Evolutionary conservation across 2,329 filamentous ascomycete species (phyloP), one percentile per base, ranked within the genome.

Genomic region (Cyphellophora attinorum): DNA sequence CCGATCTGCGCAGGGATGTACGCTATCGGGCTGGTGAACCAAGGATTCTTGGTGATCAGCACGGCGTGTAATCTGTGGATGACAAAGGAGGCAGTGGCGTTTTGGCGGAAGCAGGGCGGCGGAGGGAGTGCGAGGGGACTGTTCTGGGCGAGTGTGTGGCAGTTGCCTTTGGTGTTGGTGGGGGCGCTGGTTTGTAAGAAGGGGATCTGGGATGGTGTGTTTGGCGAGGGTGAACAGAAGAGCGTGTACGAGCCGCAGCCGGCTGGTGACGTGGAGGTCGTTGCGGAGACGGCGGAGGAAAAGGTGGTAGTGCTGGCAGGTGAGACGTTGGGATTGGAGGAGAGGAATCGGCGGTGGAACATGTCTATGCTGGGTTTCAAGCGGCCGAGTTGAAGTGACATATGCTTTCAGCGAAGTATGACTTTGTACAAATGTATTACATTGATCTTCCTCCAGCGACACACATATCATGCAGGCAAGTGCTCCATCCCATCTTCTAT

Each of bases 61-160:
- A 68, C 79, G 27, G 74, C 83, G 3, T 76, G 93, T 41, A 98
- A 98, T 55, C 65, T 70, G 19, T 98, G 91, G 91, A 74, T 98
- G 47, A 68, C 77, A 6, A 72, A 76, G 35, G 80, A 93, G 58
- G 85, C 89, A 0, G 74, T 84, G 49, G 67, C 70, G 23, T 95
- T 96, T 62, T 94, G 83, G 79, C 74, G 71, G 43, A 65, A 74
- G 17, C 75, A 85, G 50, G 89, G 89, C 10, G 73, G 80, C 42
- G 78, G 79, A 48, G 88, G 88, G 2, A 85, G 74, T 12, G 88
- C 91, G 2, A 73, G 85, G 37, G 79, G 81, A 0, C 59, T 98
- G 34, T 98, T 98, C 59, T 98, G 91, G 91, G 88, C 91, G 2
- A 94, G 85, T 56, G 85, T 98, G 6, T 96, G 89, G 91, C 88